Conservation (phyloP, 2,329 filamentous ascomycete genomes). For the Alternaria hordeiaustralica region DNA sequence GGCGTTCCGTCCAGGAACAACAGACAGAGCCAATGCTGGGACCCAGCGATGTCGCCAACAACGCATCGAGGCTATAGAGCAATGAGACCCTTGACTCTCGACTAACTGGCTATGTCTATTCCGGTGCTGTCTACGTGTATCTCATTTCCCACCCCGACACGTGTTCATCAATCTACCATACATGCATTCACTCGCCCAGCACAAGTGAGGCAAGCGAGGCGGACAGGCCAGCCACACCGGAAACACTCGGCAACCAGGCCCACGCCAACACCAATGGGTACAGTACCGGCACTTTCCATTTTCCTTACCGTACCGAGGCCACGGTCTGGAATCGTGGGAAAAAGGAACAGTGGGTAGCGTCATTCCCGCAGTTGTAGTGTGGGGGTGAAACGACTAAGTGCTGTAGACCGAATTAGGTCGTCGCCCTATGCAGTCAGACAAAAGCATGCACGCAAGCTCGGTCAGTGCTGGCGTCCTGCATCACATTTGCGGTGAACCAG, state of each 20-base stretch:
- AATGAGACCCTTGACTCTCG: background rate
- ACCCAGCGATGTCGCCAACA: background rate
- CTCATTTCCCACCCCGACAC: background rate
- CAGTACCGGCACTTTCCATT: background rate
- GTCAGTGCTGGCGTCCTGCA: background rate
- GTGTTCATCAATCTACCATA: background rate
- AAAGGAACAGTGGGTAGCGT: background rate
- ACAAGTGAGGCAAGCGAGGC: background rate
- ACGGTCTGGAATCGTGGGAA: background rate
- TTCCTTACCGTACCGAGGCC: background rate
- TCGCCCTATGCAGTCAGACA: background rate
- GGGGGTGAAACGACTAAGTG: background rate
- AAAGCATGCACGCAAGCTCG: background rate
- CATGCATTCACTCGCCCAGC: background rate
- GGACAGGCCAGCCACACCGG: background rate
- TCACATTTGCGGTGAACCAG: slow-evolving; percentile 1
- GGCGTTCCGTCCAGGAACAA: background rate
- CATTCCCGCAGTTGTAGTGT: background rate
- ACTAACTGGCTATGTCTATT: background rate
- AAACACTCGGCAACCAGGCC: background rate
- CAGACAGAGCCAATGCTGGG: background rate
- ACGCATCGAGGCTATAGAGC: background rate
- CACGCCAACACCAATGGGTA: background rate
- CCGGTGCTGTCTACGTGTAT: background rate
- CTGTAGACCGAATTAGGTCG: background rate